Evolutionary conservation across 2,329 filamentous ascomycete species (phyloP).

Genomic region (Xylaria sp.): DNA sequence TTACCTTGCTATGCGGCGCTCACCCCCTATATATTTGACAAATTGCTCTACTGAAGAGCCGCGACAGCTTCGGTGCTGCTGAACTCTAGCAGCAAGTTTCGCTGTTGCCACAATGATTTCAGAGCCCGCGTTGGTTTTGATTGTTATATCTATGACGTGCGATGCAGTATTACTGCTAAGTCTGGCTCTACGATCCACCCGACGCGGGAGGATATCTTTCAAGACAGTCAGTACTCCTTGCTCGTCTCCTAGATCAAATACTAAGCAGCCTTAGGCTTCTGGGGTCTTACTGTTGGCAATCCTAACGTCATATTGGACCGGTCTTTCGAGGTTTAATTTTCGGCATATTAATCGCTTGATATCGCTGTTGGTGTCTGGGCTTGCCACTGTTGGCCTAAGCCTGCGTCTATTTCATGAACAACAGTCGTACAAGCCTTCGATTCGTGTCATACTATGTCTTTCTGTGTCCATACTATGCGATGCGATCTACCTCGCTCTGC

Average conservation of each 20-base stretch:
- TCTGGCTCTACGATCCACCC: neutral
- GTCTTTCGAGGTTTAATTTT: neutral
- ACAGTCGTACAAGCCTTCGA: slow-evolving; percentile 24
- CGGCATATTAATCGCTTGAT: neutral
- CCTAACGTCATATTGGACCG: neutral
- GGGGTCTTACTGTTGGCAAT: neutral
- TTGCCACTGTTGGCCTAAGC: slow-evolving; percentile 2
- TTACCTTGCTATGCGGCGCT: neutral
- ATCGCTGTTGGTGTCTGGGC: neutral
- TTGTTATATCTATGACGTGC: neutral
- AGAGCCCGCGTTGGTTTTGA: neutral
- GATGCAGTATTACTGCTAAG: neutral
- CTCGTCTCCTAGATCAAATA: neutral
- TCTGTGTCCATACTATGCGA: slow-evolving; percentile 39
- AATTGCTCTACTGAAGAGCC: neutral
- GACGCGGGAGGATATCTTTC: neutral
- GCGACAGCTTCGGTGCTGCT: neutral
- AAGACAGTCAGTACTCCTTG: neutral
- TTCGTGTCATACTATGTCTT: slow-evolving; percentile 42
- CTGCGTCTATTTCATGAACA: neutral
- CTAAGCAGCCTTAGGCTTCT: neutral
- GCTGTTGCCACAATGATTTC: neutral
- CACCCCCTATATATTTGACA: neutral
- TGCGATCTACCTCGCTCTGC: slow-evolving; percentile 29
- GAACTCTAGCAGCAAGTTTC: neutral